These are phyloP conservation scores for Neurospora sp. DNA, from an alignment of 2,329 filamentous ascomycete genomes.

Conservation along the genomic window DNA sequence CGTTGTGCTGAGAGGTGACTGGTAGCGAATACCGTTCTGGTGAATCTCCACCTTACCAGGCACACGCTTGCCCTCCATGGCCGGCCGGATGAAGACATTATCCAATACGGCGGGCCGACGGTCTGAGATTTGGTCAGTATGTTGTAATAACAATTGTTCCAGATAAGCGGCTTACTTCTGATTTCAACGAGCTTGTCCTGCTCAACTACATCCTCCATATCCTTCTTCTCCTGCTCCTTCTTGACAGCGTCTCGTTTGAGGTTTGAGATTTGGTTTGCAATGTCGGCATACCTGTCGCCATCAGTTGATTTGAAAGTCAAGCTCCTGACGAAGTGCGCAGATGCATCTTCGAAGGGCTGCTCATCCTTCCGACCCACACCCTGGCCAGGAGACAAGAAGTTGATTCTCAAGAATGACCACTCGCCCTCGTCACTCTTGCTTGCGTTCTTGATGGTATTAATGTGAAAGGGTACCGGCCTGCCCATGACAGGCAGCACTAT, in stretches of 20 bases:
- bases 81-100: slow-evolving; percentile 90
- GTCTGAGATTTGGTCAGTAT: slow-evolving; percentile 38
- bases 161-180: slow-evolving; percentile 52
- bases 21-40: slow-evolving; percentile 95
- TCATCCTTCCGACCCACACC: slow-evolving; percentile 96
- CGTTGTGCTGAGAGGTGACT: slow-evolving; percentile 68
- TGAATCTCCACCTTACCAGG: slow-evolving; percentile 95
- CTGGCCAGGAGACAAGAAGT: slow-evolving; percentile 93
- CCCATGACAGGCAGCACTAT: slow-evolving; percentile 96
- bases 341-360: slow-evolving; percentile 92
- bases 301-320: slow-evolving; percentile 91
- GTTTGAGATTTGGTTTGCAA: slow-evolving; percentile 87
- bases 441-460: slow-evolving; percentile 95
- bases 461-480: slow-evolving; percentile 93
- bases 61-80: slow-evolving; percentile 92
- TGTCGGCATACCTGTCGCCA: slow-evolving; percentile 78
- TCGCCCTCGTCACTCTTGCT: slow-evolving; percentile 96
- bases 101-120: slow-evolving; percentile 83
- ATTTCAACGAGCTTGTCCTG: slow-evolving; percentile 96
- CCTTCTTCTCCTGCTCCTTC: slow-evolving; percentile 97
- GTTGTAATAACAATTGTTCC: not conserved
- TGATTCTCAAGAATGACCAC: slow-evolving; percentile 89
- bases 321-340: slow-evolving; percentile 90
- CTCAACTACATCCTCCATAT: slow-evolving; percentile 98
- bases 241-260: slow-evolving; percentile 89